Percentiles rank a stretch among this genome's conserved stretches.
Evolutionary conservation across 2,329 filamentous ascomycete genomes (phyloP).

Genomic region (Aspergillus flavus): DNA sequence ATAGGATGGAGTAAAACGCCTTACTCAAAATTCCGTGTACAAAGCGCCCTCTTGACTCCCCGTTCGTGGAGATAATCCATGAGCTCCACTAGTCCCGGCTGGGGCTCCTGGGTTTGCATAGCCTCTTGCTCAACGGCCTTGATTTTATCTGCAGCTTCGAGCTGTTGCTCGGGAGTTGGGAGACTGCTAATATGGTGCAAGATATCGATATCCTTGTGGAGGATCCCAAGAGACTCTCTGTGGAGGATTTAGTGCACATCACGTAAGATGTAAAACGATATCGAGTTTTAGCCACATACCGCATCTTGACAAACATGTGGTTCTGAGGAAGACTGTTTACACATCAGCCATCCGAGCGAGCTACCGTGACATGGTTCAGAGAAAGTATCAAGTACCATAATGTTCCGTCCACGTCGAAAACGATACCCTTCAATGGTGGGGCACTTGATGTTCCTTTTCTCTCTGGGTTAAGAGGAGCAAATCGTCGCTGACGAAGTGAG

Average conservation of each 20-base stretch:
- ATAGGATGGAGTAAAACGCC: slow-evolving; percentile 16
- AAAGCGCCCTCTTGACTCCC: slow-evolving; percentile 76
- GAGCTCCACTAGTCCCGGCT: slow-evolving; percentile 74
- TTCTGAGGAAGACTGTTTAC: slow-evolving; percentile 76
- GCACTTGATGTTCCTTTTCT: slow-evolving; percentile 30
- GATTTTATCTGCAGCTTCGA: slow-evolving; percentile 71
- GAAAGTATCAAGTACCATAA: slow-evolving; percentile 64
- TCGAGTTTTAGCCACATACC: slow-evolving; percentile 37
- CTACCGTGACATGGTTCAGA: not conserved
- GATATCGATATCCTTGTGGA: slow-evolving; percentile 76
- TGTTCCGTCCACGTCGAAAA: slow-evolving; percentile 96
- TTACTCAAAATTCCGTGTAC: slow-evolving; percentile 88
- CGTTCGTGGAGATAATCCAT: slow-evolving; percentile 79
- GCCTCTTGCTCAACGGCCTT: slow-evolving; percentile 77
- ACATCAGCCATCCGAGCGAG: not conserved
- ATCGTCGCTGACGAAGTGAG: slow-evolving; percentile 43
- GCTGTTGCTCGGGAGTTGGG: slow-evolving; percentile 60
- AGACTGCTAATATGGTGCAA: slow-evolving; percentile 83
- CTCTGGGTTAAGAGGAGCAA: slow-evolving; percentile 52
- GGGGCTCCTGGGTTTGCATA: slow-evolving; percentile 78
- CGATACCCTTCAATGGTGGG: slow-evolving; percentile 57
- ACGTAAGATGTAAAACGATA: not conserved
- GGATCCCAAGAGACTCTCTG: slow-evolving; percentile 67
- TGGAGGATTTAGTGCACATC: not conserved
- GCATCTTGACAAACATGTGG: slow-evolving; percentile 95